Evolutionary conservation across 495 filamentous ascomycete genomes (phyloP), one percentile per base, ranked within the genome.

Genomic region (Physcia stellaris): DNA sequence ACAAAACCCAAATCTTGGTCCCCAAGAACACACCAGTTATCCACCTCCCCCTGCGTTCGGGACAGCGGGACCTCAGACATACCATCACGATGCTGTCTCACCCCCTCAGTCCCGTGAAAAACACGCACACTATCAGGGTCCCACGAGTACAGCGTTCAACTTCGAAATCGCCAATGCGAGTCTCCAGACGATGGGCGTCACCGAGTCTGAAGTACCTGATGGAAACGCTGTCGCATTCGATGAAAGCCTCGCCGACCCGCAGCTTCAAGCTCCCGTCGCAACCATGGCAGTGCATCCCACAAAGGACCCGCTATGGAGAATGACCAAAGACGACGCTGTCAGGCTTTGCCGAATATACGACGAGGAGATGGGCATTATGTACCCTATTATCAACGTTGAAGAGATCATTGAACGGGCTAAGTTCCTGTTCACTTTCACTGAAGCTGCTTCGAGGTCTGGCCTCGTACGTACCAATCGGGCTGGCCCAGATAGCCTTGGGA

Each of bases 331-430:
- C 15, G 83, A 94, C 48, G 76, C 84, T 33, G 49, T 82, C n/a
- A 71, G 82, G 5, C 63, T 92, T 10, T 82, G 80, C 47, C 56
- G 65, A 2, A 67, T 87, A 2, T 84, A 84, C 46, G 77, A 87
- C 39, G 83, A 92, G 51, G 86, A 90, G 54, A 77, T 90, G 57
- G 81, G 81, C 2, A 66, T 83, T 36, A 90, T 90, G 84, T 94
- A 90, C 53, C 84, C 84, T 0, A 66, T 93, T 10, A 56, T 90
- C 16, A 65, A 80, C 40, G 81, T 90, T 24, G 70, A 80, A 17
- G 62, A 63, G 13, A 57, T 86, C 4, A 71, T 77, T 19, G 61
- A 56, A 6, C 75, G 87, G 52, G 75, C 76, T 10, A 71, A 68
- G 23, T 62, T 65, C 32, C 57, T 93, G 2, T 79, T 79, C 50